Base-by-base conservation (phyloP, 805 yeast genomes). In the Scheffersomyces spartinae region DNA sequence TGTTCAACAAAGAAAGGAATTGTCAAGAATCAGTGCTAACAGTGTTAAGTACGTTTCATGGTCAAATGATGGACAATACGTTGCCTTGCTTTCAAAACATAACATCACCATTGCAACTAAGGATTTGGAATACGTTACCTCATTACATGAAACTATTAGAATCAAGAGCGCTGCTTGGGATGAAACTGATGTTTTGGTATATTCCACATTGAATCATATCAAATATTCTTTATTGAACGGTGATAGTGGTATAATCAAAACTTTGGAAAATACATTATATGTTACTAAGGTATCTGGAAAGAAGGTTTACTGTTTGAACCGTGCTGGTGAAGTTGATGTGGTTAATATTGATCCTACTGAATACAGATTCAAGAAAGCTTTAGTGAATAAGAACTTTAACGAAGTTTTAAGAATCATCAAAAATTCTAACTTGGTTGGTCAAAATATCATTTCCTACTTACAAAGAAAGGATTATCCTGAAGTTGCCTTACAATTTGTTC, bases 141-240 rank as follows among this genome's bases (percentile, higher is more conserved):
- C 94, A 2, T 68, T 85, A 72, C 96, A 85, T 49, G 99, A 91
- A 62, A 88, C 97, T 3, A 91, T 91, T 40, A 68, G 98, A 51
- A 84, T 91, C 45, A 91, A 91, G 62, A 76, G 93, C 58, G 96
- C 95, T 24, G 83, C 94, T 11, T 91, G 96, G 96, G 97, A 91
- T 52, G 95, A 85, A 40, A 63, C 81, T 25, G 88, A 88, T 27
- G 94, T 93, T 17, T 68, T 91, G 49, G 67, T 91, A 38, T 91
- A 88, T 57, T 79, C 96, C 12, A 91, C 99, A 6, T 66, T 91
- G 52, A 88, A 88, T 58, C 99, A 91, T 52, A 79, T 93, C 57
- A 91, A 88, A 58, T 91, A 88, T 55, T 78, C 88, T 24, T 63
- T 91, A 45, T 64, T 88, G 47, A 91, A 86, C 47, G 98, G 98